Base-by-base conservation (phyloP, 495 filamentous ascomycete species). In the Daldinia caldariorum region DNA sequence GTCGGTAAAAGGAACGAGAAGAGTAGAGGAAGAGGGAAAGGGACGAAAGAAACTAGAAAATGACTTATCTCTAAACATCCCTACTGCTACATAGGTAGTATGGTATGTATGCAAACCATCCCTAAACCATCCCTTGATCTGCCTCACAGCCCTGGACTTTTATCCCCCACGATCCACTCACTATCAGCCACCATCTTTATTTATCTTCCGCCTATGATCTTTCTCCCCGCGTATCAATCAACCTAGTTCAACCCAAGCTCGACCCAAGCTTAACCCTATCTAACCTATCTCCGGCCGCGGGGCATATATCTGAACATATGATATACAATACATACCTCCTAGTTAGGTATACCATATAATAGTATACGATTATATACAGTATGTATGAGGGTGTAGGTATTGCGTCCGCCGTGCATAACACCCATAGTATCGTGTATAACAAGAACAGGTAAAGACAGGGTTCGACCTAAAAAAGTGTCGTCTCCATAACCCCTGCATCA, bases 81-180 rank as follows among this genome's bases (percentile, higher is more conserved):
- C 26, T 26, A n/a, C n/a, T n/a, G n/a, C n/a, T n/a, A n/a, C n/a
- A n/a, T n/a, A n/a, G n/a, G n/a, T n/a, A n/a, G n/a, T n/a, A n/a
- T n/a, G n/a, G n/a, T n/a, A n/a, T n/a, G 26, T 26, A 26, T 3
- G 26, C 3, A 26, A 3, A 26, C 26, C 26, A 26, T 26, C 26
- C 26, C 26, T 26, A 26, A 26, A 26, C 26, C 26, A 26, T 26
- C 26, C n/a, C n/a, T n/a, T n/a, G n/a, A n/a, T n/a, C n/a, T n/a
- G n/a, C 43, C 41, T 49, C 29, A 35, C 38, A 68, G 41, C 54
- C 59, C 54, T 61, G 65, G 14, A 61, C 38, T 29, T 31, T 51
- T n/a, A 53, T 53, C 70, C 69, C 70, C 70, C 70, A 72, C 70
- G 70, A 72, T 72, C 70, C 70, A 57, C 64, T 58, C 70, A 57